A percentile compares a stretch with the other conserved stretches of the same genome.
Conservation (phyloP, 306 rosid genomes). For the Malus sylvestris region DNA sequence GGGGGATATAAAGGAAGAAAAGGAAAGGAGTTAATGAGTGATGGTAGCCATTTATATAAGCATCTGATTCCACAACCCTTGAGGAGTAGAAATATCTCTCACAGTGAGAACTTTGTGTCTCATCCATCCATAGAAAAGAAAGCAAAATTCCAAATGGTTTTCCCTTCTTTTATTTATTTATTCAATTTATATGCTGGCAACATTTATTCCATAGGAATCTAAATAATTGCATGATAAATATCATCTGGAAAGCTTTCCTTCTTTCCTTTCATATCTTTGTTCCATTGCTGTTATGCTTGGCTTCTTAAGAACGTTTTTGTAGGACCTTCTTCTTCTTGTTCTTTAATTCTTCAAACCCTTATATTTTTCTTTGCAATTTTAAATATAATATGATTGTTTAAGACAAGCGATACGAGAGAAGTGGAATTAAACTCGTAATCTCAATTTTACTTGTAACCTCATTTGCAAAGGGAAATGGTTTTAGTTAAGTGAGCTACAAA, state of each 20-base stretch:
- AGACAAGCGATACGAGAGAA: no score
- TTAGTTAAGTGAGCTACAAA: no score
- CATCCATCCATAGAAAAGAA: not conserved
- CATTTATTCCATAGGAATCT: constrained; percentile 52
- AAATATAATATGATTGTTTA: no score
- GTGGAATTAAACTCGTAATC: no score
- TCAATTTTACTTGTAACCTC: not conserved
- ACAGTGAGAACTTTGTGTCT: not conserved
- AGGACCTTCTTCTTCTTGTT: not conserved
- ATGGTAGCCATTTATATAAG: constrained; percentile 32
- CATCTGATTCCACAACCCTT: constrained; percentile 52
- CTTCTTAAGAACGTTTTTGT: constrained; percentile 1
- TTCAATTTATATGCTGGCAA: constrained; percentile 27
- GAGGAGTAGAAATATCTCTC: constrained; percentile 9
- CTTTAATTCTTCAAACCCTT: not conserved
- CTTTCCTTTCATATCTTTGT: constrained; percentile 17
- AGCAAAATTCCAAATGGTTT: constrained; percentile 42
- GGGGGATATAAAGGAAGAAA: constrained; percentile 27
- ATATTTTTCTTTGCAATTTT: not conserved
- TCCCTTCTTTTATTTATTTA: not conserved
- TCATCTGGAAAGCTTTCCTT: constrained; percentile 17
- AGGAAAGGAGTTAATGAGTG: not conserved
- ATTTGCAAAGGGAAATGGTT: not conserved
- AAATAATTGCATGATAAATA: constrained; percentile 24
- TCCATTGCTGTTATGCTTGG: not conserved